These are phyloP conservation scores for Syncephalastrum monosporum DNA, from an alignment of 371 early-diverging fungal genomes.

Conservation along the genomic window DNA sequence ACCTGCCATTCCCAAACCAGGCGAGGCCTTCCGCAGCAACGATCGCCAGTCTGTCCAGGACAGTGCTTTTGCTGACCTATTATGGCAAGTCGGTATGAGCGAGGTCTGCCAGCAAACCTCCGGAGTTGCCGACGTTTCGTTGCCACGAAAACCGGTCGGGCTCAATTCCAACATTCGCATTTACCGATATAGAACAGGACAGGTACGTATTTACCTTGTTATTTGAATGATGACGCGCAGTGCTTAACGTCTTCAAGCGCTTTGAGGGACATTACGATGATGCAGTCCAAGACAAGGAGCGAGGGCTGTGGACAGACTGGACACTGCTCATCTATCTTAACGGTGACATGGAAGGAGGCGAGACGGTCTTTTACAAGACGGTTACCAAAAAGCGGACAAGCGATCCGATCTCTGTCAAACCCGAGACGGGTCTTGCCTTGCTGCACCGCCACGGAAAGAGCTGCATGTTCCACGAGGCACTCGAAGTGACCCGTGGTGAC, in stretches of 20 bases:
- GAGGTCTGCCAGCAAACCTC: conserved; percentile 2
- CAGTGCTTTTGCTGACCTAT: conserved; percentile 42
- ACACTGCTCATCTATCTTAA: conserved; percentile 72
- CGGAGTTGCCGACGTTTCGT: conserved; percentile 20
- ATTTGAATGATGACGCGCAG: background rate
- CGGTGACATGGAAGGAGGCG: conserved; percentile 59
- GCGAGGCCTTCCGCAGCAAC: conserved; percentile 72
- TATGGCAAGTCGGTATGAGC: conserved; percentile 41
- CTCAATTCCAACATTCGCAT: conserved; percentile 71
- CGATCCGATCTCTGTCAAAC: conserved; percentile 50
- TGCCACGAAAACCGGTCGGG: conserved; percentile 38
- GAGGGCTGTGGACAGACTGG: conserved; percentile 54
- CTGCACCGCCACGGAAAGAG: conserved; percentile 76
- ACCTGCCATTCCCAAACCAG: conserved; percentile 48
- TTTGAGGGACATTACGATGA: conserved; percentile 82
- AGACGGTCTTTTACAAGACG: conserved; percentile 69
- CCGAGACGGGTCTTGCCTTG: conserved; percentile 63
- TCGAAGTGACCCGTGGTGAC: conserved; percentile 58
- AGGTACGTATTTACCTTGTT: background rate
- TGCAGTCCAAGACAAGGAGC: conserved; percentile 48
- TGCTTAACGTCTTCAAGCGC: conserved; percentile 31
- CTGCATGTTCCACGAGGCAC: conserved; percentile 76
- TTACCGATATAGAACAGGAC: conserved; percentile 66
- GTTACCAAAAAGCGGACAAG: conserved; percentile 14
- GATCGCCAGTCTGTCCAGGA: conserved; percentile 62